These are phyloP conservation scores for Mytilinidion resinicola DNA, from an alignment of 495 filamentous ascomycete species.

Conservation along the genomic window DNA sequence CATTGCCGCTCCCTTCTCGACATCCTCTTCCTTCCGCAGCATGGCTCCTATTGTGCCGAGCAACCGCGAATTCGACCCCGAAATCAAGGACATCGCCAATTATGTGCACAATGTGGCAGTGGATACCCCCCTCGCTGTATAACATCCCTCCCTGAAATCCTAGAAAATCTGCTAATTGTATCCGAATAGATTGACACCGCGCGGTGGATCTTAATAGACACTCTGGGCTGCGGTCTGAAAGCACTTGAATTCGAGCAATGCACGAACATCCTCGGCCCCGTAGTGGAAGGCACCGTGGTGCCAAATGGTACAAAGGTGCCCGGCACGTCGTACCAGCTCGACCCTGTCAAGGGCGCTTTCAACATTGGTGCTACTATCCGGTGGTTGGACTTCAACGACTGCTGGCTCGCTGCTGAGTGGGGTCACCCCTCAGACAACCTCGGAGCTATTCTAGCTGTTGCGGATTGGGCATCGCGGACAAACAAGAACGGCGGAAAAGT, in stretches of 20 bases:
- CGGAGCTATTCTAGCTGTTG: constrained; percentile 89
- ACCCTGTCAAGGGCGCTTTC: constrained; percentile 93
- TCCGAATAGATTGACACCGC: constrained; percentile 71
- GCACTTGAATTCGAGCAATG: constrained; percentile 94
- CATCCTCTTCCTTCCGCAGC: constrained; percentile 49
- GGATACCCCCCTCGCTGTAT: constrained; percentile 84
- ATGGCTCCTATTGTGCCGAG: constrained; percentile 44
- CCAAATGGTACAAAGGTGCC: constrained; percentile 90
- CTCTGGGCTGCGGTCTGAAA: constrained; percentile 92
- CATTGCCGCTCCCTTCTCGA: constrained; percentile 46
- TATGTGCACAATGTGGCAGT: constrained; percentile 92
- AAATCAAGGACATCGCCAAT: constrained; percentile 87
- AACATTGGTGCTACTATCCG: constrained; percentile 98
- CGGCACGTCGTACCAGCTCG: constrained; percentile 87
- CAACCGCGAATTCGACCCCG: constrained; percentile 66
- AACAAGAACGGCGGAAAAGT: constrained; percentile 87
- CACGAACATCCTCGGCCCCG: constrained; percentile 87
- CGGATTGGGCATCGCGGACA: constrained; percentile 94
- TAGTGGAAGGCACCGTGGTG: constrained; percentile 84
- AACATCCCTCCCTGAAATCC: constrained; percentile 29
- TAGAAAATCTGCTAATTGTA: constrained; percentile 6
- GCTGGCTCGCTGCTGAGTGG: constrained; percentile 99
- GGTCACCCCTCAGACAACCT: constrained; percentile 96
- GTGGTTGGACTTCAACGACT: constrained; percentile 99
- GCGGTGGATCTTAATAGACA: constrained; percentile 63